phyloP scores from a whole-genome alignment of 1,139 yeast genomes.

The Yamadazyma oceani region DNA sequence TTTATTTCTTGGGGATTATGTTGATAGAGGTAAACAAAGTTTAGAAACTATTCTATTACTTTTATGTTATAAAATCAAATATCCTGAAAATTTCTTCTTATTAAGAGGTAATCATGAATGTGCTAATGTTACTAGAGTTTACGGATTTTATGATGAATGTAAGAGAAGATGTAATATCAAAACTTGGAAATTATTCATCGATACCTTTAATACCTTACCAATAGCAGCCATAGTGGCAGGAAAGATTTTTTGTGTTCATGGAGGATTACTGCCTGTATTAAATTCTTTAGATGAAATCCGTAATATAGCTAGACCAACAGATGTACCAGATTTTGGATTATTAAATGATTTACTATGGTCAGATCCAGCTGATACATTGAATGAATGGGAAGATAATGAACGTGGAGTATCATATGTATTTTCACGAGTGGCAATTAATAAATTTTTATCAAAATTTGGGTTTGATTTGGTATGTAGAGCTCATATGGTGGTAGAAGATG shows the following conservation, averaged over 20 bases:
- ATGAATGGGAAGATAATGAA: conserved; percentile 98
- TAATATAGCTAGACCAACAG: conserved; percentile 90
- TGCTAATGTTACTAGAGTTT: conserved; percentile 92
- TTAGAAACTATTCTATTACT: conserved; percentile 84
- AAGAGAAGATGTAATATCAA: conserved; percentile 89
- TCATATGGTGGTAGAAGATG: conserved; percentile 98
- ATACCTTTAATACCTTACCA: conserved; percentile 86
- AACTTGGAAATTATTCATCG: conserved; percentile 91
- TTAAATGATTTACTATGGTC: conserved; percentile 93
- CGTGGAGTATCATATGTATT: conserved; percentile 97
- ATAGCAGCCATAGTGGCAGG: conserved; percentile 96
- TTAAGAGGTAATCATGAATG: conserved; percentile 96
- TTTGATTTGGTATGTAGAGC: conserved; percentile 96
- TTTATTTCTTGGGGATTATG: conserved; percentile 91
- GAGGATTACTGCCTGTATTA: conserved; percentile 90
- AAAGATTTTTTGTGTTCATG: conserved; percentile 96
- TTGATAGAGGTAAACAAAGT: conserved; percentile 94
- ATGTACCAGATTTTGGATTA: conserved; percentile 94
- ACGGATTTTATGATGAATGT: conserved; percentile 97
- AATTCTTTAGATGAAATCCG: conserved; percentile 91
- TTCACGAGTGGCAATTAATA: conserved; percentile 87
- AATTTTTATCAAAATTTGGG: conserved; percentile 82
- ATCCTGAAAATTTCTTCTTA: conserved; percentile 92
- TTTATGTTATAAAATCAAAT: conserved; percentile 89
- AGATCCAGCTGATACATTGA: conserved; percentile 91